These are phyloP conservation scores for Cryptococcus jaspeensis DNA, from an alignment of 1,284 basidiomycete species.

Conservation along the genomic window DNA sequence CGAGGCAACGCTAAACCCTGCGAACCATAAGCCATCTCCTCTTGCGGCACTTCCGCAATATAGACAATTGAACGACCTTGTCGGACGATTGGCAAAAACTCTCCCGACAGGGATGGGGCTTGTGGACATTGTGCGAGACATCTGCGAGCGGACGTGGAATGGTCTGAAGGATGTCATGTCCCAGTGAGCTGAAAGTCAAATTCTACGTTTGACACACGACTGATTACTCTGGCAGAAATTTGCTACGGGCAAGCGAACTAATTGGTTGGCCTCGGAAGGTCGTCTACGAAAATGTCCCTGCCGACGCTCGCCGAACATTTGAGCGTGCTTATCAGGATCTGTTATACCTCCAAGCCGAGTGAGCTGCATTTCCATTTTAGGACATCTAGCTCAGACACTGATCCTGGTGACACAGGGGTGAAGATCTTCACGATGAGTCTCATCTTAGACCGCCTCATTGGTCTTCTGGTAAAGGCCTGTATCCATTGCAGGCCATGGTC, in stretches of 20 bases:
- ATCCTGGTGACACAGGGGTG: slow-evolving; percentile 52
- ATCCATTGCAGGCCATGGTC: slow-evolving; percentile 80
- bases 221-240: slow-evolving; percentile 53
- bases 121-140: slow-evolving; percentile 54
- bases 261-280: slow-evolving; percentile 76
- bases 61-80: slow-evolving; percentile 62
- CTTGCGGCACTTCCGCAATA: slow-evolving; percentile 59
- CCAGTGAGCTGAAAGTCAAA: slow-evolving; percentile 57
- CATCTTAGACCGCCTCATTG: slow-evolving; percentile 23
- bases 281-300: slow-evolving; percentile 59
- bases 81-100: slow-evolving; percentile 50
- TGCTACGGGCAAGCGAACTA: slow-evolving; percentile 65
- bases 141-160: slow-evolving; percentile 69
- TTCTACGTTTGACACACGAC: too few relatives aligned
- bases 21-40: slow-evolving; percentile 51
- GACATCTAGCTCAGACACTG: slow-evolving; percentile 37
- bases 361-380: slow-evolving; percentile 39
- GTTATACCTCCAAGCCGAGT: slow-evolving; percentile 74
- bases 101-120: slow-evolving; percentile 56
- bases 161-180: slow-evolving; percentile 67
- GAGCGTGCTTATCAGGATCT: slow-evolving; percentile 72
- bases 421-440: slow-evolving; percentile 52
- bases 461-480: slow-evolving; percentile 59
- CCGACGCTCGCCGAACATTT: slow-evolving; percentile 62
- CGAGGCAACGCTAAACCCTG: slow-evolving; percentile 38